Base-by-base conservation (phyloP, 352 stramenopile species). In the Globisporangium irregulare region DNA sequence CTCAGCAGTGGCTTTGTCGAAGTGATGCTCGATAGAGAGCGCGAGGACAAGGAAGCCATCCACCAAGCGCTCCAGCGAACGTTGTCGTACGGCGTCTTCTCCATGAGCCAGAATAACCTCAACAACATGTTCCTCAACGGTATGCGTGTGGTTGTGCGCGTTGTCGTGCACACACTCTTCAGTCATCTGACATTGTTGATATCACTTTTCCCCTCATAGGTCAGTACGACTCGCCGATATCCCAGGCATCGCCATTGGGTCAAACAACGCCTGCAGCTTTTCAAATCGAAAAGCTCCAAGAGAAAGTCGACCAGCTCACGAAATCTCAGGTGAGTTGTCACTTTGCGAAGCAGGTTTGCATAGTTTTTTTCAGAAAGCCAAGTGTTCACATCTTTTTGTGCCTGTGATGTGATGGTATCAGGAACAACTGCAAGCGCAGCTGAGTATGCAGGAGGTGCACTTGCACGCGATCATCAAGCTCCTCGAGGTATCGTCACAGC, bases 11-110 rank as follows among this genome's bases (percentile, higher is more conserved):
- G 86, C 2, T 94, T 93, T 54, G 80, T 95, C 55, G 87, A 95
- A 55, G 76, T 95, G 7, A 93, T 93, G 87, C 77, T 95, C n/a
- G 79, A 95, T 41, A 70, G 74, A n/a, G 84, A 94, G 68, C 79
- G 87, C 55, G 73, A 81, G 32, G 64, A 87, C n/a, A 82, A 86
- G 63, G 77, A 70, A 27, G 72, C 74, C 4, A 70, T 93, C 58
- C 72, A 89, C 36, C 74, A 88, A 32, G 79, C 80, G 6, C 75
- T 93, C 1, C 78, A 76, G 25, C 70, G 74, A 24, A 87, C 85
- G 12, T 71, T 90, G 18, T 87, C 73, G 29, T 71, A 76, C 27
- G 84, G 86, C 34, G 64, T 86, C 10, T 72, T 72, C 3, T 80
- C 78, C 6, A 72, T 89, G 29, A 71, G 66, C 36, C 8, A 59